Base-by-base conservation (phyloP, 2,329 filamentous ascomycete genomes). In the Fusarium sp. region DNA sequence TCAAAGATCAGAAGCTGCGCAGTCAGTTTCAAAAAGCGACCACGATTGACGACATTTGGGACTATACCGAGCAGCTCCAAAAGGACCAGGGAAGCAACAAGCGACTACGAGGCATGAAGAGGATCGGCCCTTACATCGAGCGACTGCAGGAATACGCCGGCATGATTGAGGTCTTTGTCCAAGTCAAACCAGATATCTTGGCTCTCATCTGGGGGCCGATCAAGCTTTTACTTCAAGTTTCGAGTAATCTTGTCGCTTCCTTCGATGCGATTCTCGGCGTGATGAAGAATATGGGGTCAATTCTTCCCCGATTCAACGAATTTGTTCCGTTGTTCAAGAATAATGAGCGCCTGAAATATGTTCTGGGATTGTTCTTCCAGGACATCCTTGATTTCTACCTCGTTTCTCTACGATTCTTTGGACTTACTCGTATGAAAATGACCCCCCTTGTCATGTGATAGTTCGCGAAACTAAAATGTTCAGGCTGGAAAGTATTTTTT, bases 111-210 rank as follows among this genome's bases (percentile, higher is more conserved):
- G 30, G 30, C 3, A 9, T 45, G 54, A 28, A 35, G 20, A 57
- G 22, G 5, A 57, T 57, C 2, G 54, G 18, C 0, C 54, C 54
- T 28, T 57, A 26, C 22, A 56, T 44, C 30, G 38, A 56, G 38
- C 38, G 53, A 44, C 13, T 56, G n/a, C 28, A 56, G 44, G 53
- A 33, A 20, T 83, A 74, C 33, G 75, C 59, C 0, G 41, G 47
- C 0, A 51, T 42, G 3, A 53, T 73, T 11, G 70, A 71, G 2
- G 33, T 38, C 2, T 73, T 71, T 24, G 54, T 59, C 3, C 61
- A 69, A 24, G 61, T 6, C 0, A 65, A 73, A 1, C 64, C 70
- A 0, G 70, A 73, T 14, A 55, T 73, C 2, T 1, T 73, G 5
- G 48, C 53, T 20, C 57, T 69, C 4, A 60, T 73, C 18, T 73